Conservation (phyloP, 495 filamentous ascomycete species). For the Hypomontagnella submonticulosa region DNA sequence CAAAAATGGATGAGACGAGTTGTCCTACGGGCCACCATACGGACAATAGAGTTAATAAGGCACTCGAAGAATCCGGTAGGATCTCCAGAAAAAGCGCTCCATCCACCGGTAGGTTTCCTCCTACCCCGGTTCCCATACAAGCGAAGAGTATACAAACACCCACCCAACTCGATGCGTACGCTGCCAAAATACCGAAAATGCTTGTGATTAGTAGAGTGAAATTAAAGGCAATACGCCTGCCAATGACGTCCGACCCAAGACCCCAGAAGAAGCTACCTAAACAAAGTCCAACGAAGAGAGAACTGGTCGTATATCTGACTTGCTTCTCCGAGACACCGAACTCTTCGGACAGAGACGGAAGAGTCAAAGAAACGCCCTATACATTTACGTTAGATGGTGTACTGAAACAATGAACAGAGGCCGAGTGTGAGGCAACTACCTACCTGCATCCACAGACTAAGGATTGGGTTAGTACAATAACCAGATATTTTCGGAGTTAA, state of each 20-base stretch:
- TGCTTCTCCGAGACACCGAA: constrained; percentile 66
- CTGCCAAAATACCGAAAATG: constrained; percentile 76
- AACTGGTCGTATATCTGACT: constrained; percentile 64
- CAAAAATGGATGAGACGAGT: constrained; percentile 74
- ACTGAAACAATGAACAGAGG: constrained; percentile 8
- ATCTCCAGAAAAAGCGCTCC: constrained; percentile 84
- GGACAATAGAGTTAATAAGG: constrained; percentile 78
- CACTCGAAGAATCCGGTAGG: constrained; percentile 79
- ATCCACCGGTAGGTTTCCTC: constrained; percentile 84
- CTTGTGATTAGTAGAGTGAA: constrained; percentile 75
- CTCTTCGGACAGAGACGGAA: constrained; percentile 75
- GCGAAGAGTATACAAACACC: constrained; percentile 68
- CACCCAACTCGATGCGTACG: constrained; percentile 73
- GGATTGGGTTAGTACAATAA: constrained; percentile 22
- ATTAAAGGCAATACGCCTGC: constrained; percentile 82
- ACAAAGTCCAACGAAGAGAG: constrained; percentile 69
- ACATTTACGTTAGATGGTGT: constrained; percentile 49
- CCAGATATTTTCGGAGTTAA: background rate
- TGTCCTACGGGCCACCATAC: constrained; percentile 85
- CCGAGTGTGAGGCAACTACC: constrained; percentile 17
- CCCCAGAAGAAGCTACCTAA: constrained; percentile 85
- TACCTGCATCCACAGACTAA: constrained; percentile 65
- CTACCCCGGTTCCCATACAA: constrained; percentile 62
- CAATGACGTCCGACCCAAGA: constrained; percentile 76
- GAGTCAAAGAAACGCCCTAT: constrained; percentile 78